These are phyloP conservation scores for Diplodia seriata DNA, from an alignment of 2,329 filamentous ascomycete genomes.

Conservation along the genomic window DNA sequence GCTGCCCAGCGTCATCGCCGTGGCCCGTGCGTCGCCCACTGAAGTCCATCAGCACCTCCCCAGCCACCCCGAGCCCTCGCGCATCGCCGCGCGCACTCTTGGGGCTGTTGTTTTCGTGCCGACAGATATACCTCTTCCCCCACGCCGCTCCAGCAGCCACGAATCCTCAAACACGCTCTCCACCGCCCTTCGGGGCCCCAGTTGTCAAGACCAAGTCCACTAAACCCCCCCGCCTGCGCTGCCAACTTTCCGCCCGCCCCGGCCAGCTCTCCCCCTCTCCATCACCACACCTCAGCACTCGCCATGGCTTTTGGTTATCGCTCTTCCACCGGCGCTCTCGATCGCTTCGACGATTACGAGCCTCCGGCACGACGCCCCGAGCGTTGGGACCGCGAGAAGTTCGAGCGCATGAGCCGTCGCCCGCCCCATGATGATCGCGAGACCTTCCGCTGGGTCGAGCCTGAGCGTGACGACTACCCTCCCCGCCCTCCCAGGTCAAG, in stretches of 20 bases:
- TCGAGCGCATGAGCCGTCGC: slow-evolving; percentile 53
- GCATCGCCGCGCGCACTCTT: slow-evolving; percentile 8
- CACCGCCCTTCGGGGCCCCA: slow-evolving; percentile 20
- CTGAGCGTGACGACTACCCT: slow-evolving; percentile 46
- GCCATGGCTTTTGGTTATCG: slow-evolving; percentile 38
- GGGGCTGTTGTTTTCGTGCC: slow-evolving; percentile 4
- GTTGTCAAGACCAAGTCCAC: background rate
- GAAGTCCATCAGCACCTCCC: slow-evolving; percentile 4
- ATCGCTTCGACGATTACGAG: slow-evolving; percentile 53
- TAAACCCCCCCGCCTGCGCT: slow-evolving; percentile 12
- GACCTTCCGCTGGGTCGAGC: slow-evolving; percentile 52
- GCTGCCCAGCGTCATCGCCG: slow-evolving; percentile 23
- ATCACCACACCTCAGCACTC: slow-evolving; percentile 2
- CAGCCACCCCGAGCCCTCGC: background rate
- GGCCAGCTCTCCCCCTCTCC: background rate
- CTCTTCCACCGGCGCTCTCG: slow-evolving; percentile 53
- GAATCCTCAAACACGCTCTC: background rate
- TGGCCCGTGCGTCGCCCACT: slow-evolving; percentile 11
- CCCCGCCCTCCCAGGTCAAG: slow-evolving; percentile 49
- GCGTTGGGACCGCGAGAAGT: slow-evolving; percentile 59
- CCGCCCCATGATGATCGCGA: slow-evolving; percentile 45
- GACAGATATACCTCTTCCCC: slow-evolving; percentile 18
- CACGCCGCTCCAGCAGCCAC: background rate
- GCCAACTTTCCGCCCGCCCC: slow-evolving; percentile 22
- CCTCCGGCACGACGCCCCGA: slow-evolving; percentile 44